Conservation (phyloP, 768 basidiomycete species). For the Mycena chlorophos region DNA sequence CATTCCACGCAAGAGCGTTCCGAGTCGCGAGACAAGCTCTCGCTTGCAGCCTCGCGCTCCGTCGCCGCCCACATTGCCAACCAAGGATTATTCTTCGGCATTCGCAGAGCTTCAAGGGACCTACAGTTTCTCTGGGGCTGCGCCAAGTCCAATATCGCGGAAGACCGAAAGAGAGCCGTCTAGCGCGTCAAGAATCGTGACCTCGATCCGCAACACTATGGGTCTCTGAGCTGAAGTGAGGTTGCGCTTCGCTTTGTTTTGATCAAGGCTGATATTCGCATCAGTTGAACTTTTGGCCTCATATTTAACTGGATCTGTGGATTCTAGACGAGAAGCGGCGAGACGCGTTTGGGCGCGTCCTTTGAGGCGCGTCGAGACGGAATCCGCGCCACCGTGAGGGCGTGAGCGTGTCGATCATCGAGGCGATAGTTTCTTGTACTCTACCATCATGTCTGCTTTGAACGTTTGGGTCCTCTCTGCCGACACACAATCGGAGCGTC, state of each 20-base stretch:
- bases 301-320: no score
- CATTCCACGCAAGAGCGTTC: not conserved
- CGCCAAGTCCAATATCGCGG: not conserved
- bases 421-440: not conserved
- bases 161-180: not conserved
- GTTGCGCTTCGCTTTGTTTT: no score
- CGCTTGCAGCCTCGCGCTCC: no score
- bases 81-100: not conserved
- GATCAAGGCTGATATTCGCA: no score
- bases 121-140: not conserved
- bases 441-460: conserved; percentile 45
- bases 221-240: no score
- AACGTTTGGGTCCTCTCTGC: conserved; percentile 81
- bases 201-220: not conserved
- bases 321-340: no score
- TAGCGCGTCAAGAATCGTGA: not conserved
- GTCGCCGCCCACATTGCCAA: no score
- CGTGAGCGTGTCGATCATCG: not conserved
- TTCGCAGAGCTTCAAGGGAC: conserved; percentile 2
- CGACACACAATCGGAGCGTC: conserved; percentile 88
- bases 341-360: no score
- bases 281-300: no score
- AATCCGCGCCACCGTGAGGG: not conserved
- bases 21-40: conserved; percentile 11
- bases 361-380: no score